Evolutionary conservation across 1,284 basidiomycete species (phyloP).

Genomic region (Trichosporon sp.): DNA sequence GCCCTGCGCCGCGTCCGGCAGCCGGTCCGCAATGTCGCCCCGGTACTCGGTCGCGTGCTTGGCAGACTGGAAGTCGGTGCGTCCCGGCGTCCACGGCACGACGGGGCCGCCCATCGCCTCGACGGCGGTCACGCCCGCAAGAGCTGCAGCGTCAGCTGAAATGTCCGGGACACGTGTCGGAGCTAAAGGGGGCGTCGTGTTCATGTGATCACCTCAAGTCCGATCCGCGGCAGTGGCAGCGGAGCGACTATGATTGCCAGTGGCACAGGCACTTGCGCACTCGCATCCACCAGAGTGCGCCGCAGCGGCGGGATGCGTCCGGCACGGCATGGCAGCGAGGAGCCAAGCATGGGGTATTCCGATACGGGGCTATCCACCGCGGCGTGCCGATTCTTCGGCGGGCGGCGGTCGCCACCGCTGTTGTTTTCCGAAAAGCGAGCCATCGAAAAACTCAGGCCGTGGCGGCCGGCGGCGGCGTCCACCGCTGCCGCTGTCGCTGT

Average conservation of each 20-base stretch:
- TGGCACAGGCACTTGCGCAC: not conserved
- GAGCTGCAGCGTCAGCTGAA: slow-evolving; percentile 22
- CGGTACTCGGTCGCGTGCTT: slow-evolving; percentile 43
- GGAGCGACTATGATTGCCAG: not conserved
- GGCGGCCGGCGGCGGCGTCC: not conserved
- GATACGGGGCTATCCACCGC: not conserved
- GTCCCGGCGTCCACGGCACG: slow-evolving; percentile 53
- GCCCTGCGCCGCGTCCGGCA: slow-evolving; percentile 54
- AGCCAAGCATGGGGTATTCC: not conserved
- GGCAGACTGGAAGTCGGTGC: slow-evolving; percentile 52
- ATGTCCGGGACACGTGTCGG: not conserved
- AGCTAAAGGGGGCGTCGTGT: not conserved
- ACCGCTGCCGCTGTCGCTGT: not conserved
- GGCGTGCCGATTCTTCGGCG: not conserved
- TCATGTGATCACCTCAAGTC: not conserved
- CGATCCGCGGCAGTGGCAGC: not conserved
- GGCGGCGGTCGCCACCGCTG: not conserved
- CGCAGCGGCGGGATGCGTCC: too few species aligned
- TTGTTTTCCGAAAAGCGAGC: not conserved
- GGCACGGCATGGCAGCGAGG: not conserved
- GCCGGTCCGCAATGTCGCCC: slow-evolving; percentile 46
- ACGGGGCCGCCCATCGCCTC: slow-evolving; percentile 54
- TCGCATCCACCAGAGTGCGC: not conserved
- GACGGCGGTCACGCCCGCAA: slow-evolving; percentile 54
- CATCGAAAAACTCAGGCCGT: not conserved